These are phyloP conservation scores for Fusarium annulatum DNA, from an alignment of 2,329 filamentous ascomycete species.

Conservation along the genomic window DNA sequence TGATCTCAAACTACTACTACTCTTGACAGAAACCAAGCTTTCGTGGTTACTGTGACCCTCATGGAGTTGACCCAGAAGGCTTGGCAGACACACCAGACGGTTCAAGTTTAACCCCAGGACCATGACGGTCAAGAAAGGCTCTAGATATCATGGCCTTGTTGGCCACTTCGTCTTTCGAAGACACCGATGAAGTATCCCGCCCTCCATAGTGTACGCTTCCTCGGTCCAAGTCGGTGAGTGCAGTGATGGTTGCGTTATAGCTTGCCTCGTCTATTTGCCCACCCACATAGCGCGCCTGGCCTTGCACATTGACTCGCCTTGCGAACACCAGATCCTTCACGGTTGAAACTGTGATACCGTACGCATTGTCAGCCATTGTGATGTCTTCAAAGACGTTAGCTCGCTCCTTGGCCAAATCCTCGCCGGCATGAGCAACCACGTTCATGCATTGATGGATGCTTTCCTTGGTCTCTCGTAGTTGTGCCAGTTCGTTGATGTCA, in stretches of 20 bases:
- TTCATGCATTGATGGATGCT: slow-evolving; percentile 38
- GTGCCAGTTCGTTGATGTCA: slow-evolving; percentile 17
- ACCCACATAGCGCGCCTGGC: slow-evolving; percentile 22
- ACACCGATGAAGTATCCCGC: not conserved
- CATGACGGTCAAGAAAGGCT: slow-evolving; percentile 2
- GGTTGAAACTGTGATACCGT: slow-evolving; percentile 41
- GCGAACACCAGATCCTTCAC: slow-evolving; percentile 41
- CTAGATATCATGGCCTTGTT: not conserved
- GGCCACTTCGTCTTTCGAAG: not conserved
- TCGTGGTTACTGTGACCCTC: not conserved
- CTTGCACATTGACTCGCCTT: slow-evolving; percentile 34
- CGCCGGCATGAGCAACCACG: slow-evolving; percentile 34
- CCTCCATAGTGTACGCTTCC: slow-evolving; percentile 3
- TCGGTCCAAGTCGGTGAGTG: slow-evolving; percentile 5
- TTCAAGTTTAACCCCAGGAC: not conserved
- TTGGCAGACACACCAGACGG: not conserved
- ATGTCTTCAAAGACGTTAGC: slow-evolving; percentile 44
- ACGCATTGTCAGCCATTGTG: slow-evolving; percentile 37
- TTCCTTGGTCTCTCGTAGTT: slow-evolving; percentile 37
- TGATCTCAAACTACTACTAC: not conserved
- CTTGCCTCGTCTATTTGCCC: slow-evolving; percentile 16
- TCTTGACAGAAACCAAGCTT: not conserved
- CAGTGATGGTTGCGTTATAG: slow-evolving; percentile 7
- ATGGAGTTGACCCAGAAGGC: not conserved
- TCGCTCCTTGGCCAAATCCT: slow-evolving; percentile 29